Evolutionary conservation across 257 asterid species (phyloP).

Genomic region (Plantago elongata): DNA sequence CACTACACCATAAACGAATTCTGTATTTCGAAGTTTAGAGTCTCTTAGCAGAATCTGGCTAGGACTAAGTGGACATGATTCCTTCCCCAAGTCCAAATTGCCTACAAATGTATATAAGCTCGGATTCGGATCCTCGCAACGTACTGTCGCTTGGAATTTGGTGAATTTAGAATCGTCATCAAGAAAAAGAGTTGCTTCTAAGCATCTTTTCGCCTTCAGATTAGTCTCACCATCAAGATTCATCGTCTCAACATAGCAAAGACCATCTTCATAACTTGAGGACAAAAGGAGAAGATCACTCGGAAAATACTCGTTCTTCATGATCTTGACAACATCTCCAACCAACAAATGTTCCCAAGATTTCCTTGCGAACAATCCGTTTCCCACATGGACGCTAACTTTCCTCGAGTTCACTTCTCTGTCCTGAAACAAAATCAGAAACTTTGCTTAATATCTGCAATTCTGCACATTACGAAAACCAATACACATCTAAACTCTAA

Average conservation of each 20-base stretch:
- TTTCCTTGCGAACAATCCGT: conserved; percentile 33
- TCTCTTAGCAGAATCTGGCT: conserved; percentile 51
- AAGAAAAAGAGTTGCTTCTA: conserved; percentile 37
- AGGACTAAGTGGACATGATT: conserved; percentile 33
- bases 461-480: background rate
- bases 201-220: conserved; percentile 44
- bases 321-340: conserved; percentile 56
- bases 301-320: conserved; percentile 53
- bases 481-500: background rate
- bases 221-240: conserved; percentile 68
- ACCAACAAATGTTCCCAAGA: conserved; percentile 45
- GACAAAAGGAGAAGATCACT: conserved; percentile 50
- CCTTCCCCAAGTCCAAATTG: conserved; percentile 30
- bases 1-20: conserved; percentile 43
- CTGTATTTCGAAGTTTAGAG: conserved; percentile 68
- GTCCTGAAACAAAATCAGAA: conserved; percentile 33
- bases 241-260: conserved; percentile 64
- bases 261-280: conserved; percentile 59
- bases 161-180: conserved; percentile 33
- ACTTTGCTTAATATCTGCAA: background rate
- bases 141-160: conserved; percentile 34
- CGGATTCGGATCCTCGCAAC: conserved; percentile 65
- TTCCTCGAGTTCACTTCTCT: conserved; percentile 47
- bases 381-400: conserved; percentile 43
- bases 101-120: conserved; percentile 61